These are phyloP conservation scores for Pulveroboletus frians DNA, from an alignment of 768 basidiomycete species.

Conservation along the genomic window DNA sequence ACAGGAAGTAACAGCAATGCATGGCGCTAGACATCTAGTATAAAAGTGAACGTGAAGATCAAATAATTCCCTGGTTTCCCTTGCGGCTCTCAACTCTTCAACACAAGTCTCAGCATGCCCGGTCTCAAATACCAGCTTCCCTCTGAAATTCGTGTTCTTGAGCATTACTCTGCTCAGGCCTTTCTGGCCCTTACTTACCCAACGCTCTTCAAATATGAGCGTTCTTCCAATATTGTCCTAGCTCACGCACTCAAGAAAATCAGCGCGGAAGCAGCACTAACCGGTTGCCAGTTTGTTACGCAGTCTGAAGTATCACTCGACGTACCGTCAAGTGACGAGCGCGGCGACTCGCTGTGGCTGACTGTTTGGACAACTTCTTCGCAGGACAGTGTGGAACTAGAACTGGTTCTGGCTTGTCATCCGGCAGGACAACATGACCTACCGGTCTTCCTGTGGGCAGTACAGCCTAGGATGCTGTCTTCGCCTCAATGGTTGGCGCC, in stretches of 20 bases:
- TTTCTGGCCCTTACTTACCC: constrained; percentile 40
- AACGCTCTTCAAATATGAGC: constrained; percentile 40
- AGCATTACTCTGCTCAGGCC: constrained; percentile 37
- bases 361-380: constrained; percentile 41
- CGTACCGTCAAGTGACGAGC: constrained; percentile 18
- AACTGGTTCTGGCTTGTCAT: constrained; percentile 45
- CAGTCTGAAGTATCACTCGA: constrained; percentile 31
- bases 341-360: constrained; percentile 41
- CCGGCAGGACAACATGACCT: constrained; percentile 40
- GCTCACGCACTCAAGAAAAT: constrained; percentile 45
- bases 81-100: neutral
- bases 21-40: neutral
- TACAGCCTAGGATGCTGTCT: constrained; percentile 24
- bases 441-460: constrained; percentile 50
- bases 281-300: constrained; percentile 33
- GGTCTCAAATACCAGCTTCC: constrained; percentile 25
- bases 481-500: constrained; percentile 28
- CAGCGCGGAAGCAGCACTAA: constrained; percentile 34
- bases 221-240: constrained; percentile 48
- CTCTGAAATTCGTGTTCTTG: constrained; percentile 27
- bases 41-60: constrained; percentile 1
- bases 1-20: constrained; percentile 23
- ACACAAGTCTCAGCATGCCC: constrained; percentile 20
- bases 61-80: neutral
- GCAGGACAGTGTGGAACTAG: constrained; percentile 31